Base-by-base conservation (phyloP, 2,329 filamentous ascomycete species). In the Fusarium mundagurra region DNA sequence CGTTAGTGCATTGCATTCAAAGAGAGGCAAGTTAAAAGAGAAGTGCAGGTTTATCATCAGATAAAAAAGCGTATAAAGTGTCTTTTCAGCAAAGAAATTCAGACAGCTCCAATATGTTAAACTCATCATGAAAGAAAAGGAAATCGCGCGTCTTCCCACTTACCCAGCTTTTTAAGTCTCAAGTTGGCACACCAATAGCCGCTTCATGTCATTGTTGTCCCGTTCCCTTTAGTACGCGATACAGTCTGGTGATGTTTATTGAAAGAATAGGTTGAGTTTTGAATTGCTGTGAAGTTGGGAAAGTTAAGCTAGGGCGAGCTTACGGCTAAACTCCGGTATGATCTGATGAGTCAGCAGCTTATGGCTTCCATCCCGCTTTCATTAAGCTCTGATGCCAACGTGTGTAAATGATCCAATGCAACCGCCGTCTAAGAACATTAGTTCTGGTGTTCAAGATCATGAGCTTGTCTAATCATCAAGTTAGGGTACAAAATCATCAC, bases 91-190 rank as follows among this genome's bases (percentile, higher is more conserved):
- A 92, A 75, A 84, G 82, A 82, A 86, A 89, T 84, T 88, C 84
- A 91, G 92, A 94, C 91, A 93, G 92, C 92, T 94, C 92, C 92
- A 94, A 93, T 93, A 92, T 63, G 85, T 81, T 79, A 74, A 79
- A 76, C 77, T 85, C 86, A 87, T 88, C 86, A 88, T 73, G 71
- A 80, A 79, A 69, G 36, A n/a, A 38, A 43, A 54, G 58, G 18
- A 17, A 39, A 24, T 24, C 29, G 55, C 44, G 55, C n/a, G 57
- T 43, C 43, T 29, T 24, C 53, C 54, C 69, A 80, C 81, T 80
- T 81, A 78, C 76, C 55, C 38, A 63, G 39, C 31, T 34, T 20
- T 53, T 67, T 20, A 38, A 44, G 45, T 33, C 44, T 63, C 20
- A 51, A 45, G 24, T 38, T 33, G 50, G 9, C 20, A 62, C 38